Conservation (phyloP, 768 basidiomycete species). For the Pulveroboletus ravenelii region DNA sequence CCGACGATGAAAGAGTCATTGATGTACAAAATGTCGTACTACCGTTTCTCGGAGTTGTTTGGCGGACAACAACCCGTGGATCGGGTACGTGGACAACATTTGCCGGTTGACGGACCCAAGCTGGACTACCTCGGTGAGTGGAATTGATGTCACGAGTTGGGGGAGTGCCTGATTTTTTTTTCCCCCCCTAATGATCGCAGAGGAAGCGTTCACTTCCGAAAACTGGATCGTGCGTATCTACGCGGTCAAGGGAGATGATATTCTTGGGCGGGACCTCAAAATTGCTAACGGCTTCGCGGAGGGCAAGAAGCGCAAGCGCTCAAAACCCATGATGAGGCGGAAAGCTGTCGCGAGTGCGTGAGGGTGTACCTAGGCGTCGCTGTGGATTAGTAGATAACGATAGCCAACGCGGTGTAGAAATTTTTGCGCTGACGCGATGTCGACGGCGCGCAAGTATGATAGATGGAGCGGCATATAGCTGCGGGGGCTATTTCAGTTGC, state of each 20-base stretch:
- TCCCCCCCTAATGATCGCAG: slow-evolving; percentile 32
- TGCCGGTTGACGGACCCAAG: slow-evolving; percentile 74
- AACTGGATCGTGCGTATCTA: slow-evolving; percentile 99
- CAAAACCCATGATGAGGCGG: slow-evolving; percentile 62
- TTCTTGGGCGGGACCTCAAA: slow-evolving; percentile 85
- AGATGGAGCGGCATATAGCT: not conserved
- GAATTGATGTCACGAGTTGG: not conserved
- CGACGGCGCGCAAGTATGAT: not conserved
- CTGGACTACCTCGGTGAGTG: slow-evolving; percentile 82
- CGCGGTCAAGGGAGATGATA: slow-evolving; percentile 90
- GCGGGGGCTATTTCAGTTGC: slow-evolving; percentile 8
- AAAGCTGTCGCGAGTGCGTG: slow-evolving; percentile 34
- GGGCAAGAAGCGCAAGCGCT: slow-evolving; percentile 87
- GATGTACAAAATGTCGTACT: slow-evolving; percentile 99
- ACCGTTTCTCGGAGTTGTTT: slow-evolving; percentile 88
- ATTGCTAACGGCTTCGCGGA: slow-evolving; percentile 77
- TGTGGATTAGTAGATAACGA: not conserved
- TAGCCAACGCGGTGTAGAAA: not conserved
- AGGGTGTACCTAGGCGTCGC: not conserved
- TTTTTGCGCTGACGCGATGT: not conserved
- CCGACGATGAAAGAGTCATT: slow-evolving; percentile 89
- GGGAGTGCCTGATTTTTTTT: not conserved
- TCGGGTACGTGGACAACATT: slow-evolving; percentile 81
- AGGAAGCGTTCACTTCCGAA: slow-evolving; percentile 98
- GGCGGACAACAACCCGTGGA: slow-evolving; percentile 72